Evolutionary conservation across 1,284 basidiomycete genomes (phyloP).

Genomic region (Fomitiporia mediterranea): DNA sequence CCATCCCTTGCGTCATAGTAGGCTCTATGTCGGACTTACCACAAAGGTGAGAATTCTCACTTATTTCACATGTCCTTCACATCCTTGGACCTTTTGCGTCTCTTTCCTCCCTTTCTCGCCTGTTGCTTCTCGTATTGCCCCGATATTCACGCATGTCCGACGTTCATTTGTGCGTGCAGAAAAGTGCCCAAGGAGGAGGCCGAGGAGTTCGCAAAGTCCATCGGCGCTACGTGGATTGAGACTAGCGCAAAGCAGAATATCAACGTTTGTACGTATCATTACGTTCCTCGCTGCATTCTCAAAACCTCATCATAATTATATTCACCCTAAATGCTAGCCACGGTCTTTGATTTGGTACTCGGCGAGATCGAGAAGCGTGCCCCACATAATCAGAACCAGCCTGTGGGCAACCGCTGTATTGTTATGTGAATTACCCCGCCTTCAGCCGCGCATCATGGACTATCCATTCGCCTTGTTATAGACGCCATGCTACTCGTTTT

Average conservation of each 20-base stretch:
- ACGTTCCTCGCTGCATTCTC: neutral
- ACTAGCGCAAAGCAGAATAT: slow-evolving; percentile 85
- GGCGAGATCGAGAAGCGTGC: slow-evolving; percentile 79
- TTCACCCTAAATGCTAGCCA: slow-evolving; percentile 48
- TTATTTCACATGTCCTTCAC: slow-evolving; percentile 6
- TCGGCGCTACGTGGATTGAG: slow-evolving; percentile 80
- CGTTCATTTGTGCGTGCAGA: slow-evolving; percentile 41
- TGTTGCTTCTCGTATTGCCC: neutral
- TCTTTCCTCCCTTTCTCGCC: slow-evolving; percentile 24
- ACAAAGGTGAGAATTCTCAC: slow-evolving; percentile 48
- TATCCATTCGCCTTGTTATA: neutral
- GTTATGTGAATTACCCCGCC: slow-evolving; percentile 54
- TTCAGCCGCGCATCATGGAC: slow-evolving; percentile 20
- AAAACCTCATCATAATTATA: slow-evolving; percentile 1
- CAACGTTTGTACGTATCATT: slow-evolving; percentile 74
- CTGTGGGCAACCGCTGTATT: slow-evolving; percentile 54
- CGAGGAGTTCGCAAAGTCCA: slow-evolving; percentile 66
- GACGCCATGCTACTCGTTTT: slow-evolving; percentile 2
- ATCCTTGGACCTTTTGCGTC: slow-evolving; percentile 16
- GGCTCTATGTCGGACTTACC: slow-evolving; percentile 91
- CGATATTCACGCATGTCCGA: slow-evolving; percentile 16
- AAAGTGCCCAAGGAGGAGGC: slow-evolving; percentile 77
- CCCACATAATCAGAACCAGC: slow-evolving; percentile 55
- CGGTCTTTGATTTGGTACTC: slow-evolving; percentile 86
- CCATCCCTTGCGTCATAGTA: slow-evolving; percentile 94